Percentiles rank a stretch among this genome's conserved stretches.
Evolutionary conservation across 176 grass and related monocot species (phyloP).

Genomic region (Musa beccarii): DNA sequence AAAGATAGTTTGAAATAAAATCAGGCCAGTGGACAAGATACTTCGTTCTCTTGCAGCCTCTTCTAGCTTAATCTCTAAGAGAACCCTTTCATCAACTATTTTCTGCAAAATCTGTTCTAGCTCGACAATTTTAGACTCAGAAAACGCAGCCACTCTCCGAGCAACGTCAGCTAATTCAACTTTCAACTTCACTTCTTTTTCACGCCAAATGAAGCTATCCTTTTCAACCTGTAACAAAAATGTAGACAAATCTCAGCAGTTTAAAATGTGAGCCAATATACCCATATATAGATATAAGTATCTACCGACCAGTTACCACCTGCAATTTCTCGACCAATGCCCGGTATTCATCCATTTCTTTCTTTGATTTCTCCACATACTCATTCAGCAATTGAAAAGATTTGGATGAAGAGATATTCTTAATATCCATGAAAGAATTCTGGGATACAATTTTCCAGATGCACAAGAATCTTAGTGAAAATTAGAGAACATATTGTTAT

Average conservation of each 20-base stretch:
- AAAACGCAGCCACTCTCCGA: slow-evolving; percentile 43
- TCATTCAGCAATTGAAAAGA: slow-evolving; percentile 61
- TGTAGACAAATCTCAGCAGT: slow-evolving; percentile 30
- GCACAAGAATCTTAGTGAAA: neutral
- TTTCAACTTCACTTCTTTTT: slow-evolving; percentile 64
- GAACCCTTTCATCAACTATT: slow-evolving; percentile 55
- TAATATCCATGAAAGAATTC: slow-evolving; percentile 82
- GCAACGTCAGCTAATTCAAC: slow-evolving; percentile 59
- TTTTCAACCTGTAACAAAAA: slow-evolving; percentile 53
- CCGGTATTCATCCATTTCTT: slow-evolving; percentile 47
- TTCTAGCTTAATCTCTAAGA: slow-evolving; percentile 63
- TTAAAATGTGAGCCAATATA: slow-evolving; percentile 7
- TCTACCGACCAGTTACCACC: slow-evolving; percentile 67
- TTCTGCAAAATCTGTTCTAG: slow-evolving; percentile 61
- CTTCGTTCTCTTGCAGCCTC: slow-evolving; percentile 90
- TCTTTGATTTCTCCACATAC: slow-evolving; percentile 49
- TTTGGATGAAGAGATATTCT: slow-evolving; percentile 70
- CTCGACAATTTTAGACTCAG: slow-evolving; percentile 49
- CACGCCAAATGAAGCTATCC: slow-evolving; percentile 73
- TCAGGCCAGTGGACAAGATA: slow-evolving; percentile 23
- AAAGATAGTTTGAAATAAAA: slow-evolving; percentile 4
- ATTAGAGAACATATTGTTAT: neutral
- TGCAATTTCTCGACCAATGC: slow-evolving; percentile 84
- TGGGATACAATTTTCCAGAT: slow-evolving; percentile 23
- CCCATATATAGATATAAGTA: slow-evolving; percentile 28